Percentiles rank a stretch among this genome's conserved stretches.
Conservation (phyloP, 208 protist genomes). For the Crithidia acanthocephali region DNA sequence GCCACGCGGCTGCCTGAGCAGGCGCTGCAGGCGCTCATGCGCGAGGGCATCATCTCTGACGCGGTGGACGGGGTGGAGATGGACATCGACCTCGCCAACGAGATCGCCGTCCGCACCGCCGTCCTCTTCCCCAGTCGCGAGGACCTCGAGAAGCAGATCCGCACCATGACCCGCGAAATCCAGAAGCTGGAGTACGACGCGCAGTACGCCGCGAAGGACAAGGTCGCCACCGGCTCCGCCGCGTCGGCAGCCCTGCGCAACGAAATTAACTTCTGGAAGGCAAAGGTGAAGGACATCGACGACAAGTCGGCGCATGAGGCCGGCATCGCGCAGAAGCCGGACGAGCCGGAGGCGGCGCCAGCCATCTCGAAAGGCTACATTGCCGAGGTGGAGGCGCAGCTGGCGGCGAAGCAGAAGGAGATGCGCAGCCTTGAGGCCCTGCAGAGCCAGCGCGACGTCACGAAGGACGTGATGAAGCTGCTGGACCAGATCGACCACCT, state of each 20-base stretch:
- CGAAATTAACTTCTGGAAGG: slow-evolving; percentile 73
- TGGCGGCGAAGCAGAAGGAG: slow-evolving; percentile 47
- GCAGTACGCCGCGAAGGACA: slow-evolving; percentile 83
- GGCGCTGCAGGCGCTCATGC: slow-evolving; percentile 60
- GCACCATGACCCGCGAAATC: slow-evolving; percentile 70
- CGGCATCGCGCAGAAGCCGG: slow-evolving; percentile 63
- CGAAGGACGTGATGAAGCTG: slow-evolving; percentile 74
- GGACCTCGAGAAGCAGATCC: slow-evolving; percentile 61
- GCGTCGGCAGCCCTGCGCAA: slow-evolving; percentile 68
- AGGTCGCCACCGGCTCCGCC: slow-evolving; percentile 63
- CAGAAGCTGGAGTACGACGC: slow-evolving; percentile 85
- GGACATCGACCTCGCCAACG: slow-evolving; percentile 79
- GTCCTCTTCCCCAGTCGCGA: slow-evolving; percentile 77
- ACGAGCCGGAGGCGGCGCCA: slow-evolving; percentile 16
- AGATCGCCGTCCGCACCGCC: slow-evolving; percentile 74
- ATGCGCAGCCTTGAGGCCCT: slow-evolving; percentile 69
- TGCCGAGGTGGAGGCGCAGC: slow-evolving; percentile 62
- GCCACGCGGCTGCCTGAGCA: slow-evolving; percentile 59
- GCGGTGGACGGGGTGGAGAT: slow-evolving; percentile 64
- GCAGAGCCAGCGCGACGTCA: slow-evolving; percentile 76
- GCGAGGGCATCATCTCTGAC: slow-evolving; percentile 62
- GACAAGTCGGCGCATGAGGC: slow-evolving; percentile 79
- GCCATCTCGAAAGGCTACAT: slow-evolving; percentile 43
- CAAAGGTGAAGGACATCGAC: slow-evolving; percentile 66
- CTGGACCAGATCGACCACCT: slow-evolving; percentile 73